phyloP scores from a whole-genome alignment of 108 stramenopile genomes.

The Cylindrotheca fusiformis region DNA sequence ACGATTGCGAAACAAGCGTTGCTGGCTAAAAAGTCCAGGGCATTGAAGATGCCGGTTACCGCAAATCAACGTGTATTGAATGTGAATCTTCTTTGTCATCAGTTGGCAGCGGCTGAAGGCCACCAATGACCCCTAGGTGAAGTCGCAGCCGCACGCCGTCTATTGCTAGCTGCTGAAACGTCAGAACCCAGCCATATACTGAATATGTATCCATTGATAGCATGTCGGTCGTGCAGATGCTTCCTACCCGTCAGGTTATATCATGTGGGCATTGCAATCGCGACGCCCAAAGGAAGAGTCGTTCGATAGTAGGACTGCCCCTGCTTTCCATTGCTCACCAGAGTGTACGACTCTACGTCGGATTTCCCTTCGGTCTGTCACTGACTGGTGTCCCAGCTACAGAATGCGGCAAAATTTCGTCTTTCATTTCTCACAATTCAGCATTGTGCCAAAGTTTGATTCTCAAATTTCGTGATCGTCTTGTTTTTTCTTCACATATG shows the following conservation, averaged over 20 bases:
- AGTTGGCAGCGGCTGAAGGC: conserved; percentile 1
- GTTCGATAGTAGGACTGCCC: no score
- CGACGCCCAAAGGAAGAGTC: neutral
- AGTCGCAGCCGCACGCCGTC: conserved; percentile 19
- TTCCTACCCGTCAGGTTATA: conserved; percentile 58
- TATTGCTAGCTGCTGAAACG: conserved; percentile 26
- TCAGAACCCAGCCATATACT: conserved; percentile 19
- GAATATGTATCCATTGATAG: conserved; percentile 27
- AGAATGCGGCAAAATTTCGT: no score
- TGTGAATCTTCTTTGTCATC: neutral
- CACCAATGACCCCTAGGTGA: neutral
- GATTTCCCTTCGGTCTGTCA: no score
- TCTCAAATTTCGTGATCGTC: no score
- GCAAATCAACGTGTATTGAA: conserved; percentile 9
- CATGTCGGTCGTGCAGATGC: conserved; percentile 60
- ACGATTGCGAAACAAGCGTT: conserved; percentile 46
- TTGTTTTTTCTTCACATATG: no score
- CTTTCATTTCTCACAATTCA: no score
- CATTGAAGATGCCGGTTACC: conserved; percentile 43
- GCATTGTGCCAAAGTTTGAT: no score
- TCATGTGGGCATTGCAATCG: conserved; percentile 51
- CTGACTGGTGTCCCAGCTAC: no score
- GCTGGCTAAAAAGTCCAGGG: conserved; percentile 56
- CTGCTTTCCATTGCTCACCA: no score
- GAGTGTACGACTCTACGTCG: no score